Base-by-base conservation (phyloP, 495 filamentous ascomycete species). In the Penicillium nucicola region DNA sequence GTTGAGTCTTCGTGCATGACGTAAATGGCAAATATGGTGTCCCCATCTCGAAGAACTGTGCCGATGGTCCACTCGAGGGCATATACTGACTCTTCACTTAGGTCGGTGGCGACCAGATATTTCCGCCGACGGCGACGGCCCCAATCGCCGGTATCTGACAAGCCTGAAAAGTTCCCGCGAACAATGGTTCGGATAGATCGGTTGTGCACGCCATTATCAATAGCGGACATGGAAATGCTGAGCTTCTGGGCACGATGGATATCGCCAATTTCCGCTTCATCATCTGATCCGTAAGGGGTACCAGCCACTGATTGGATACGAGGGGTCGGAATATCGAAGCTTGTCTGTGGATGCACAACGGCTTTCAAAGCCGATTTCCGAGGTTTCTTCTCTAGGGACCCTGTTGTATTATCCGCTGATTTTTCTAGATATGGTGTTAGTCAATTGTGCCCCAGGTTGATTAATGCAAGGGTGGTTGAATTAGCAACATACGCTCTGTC, bases 41-140 rank as follows among this genome's bases (percentile, higher is more conserved):
- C 93, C 13, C 93, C 93, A 62, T 96, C 90, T 37, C 93, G 81
- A 7, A 98, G 78, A n/a, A 97, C 87, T 3, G 90, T 95, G 34
- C 93, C 93, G 43, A 98, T 92, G 0, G 91, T 95, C 92, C 92
- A 98, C 64, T 97, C 93, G 22, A 97, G 72, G 9, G 93, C 93
- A 66, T 96, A 90, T 9, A 89, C 87, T 4, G 92, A 92, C 71
- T 98, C 93, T 35, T 91, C 88, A 56, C 89, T 95, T 28, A 97
- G 69, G 67, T 97, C 93, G 1, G 90, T 96, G 8, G 93, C 90
- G 8, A 97, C 89, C 5, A 98, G 71, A 64, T 97, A 98, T 44
- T 90, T 92, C 9, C 93, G 80, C 38, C 89, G 82, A 10, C 89
- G 81, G 13, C 86, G 81, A 30, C 77, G 74, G 18, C 89, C 84